Evolutionary conservation across 2,329 filamentous ascomycete genomes (phyloP).

Genomic region (Microsporum canis): DNA sequence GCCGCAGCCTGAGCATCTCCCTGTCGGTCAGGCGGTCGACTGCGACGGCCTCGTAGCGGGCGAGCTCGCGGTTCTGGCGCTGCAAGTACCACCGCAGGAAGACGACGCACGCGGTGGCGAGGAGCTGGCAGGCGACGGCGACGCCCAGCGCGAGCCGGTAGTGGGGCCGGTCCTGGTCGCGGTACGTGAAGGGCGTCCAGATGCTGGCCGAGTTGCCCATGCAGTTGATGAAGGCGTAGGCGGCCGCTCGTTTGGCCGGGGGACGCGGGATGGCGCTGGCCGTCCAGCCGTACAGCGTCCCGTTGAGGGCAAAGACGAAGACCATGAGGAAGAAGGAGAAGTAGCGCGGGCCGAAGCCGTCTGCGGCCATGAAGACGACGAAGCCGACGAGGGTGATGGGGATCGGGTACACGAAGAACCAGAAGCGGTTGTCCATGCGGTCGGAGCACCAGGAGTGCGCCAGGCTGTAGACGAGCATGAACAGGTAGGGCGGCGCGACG

Average conservation of each 20-base stretch:
- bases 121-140: conserved; percentile 30
- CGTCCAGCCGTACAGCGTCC: conserved; percentile 41
- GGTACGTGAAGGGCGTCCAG: conserved; percentile 43
- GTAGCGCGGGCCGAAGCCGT: conserved; percentile 43
- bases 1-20: conserved; percentile 38
- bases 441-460: conserved; percentile 38
- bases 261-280: conserved; percentile 41
- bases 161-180: conserved; percentile 27
- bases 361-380: conserved; percentile 44
- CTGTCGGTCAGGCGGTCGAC: conserved; percentile 33
- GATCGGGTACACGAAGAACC: conserved; percentile 44
- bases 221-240: conserved; percentile 46
- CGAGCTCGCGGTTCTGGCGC: conserved; percentile 41
- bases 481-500: conserved; percentile 44
- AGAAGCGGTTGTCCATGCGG: conserved; percentile 37
- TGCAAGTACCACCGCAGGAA: conserved; percentile 31
- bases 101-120: conserved; percentile 27
- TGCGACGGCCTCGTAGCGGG: conserved; percentile 40
- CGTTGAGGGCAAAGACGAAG: conserved; percentile 46
- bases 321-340: conserved; percentile 46
- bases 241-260: conserved; percentile 44
- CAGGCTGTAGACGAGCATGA: conserved; percentile 42
- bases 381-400: conserved; percentile 42
- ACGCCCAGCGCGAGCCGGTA: conserved; percentile 35
- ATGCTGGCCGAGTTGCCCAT: conserved; percentile 44